Percentiles rank a stretch among this genome's conserved stretches.
Conservation (phyloP, 352 stramenopile species). For the Globisporangium cystogenes region DNA sequence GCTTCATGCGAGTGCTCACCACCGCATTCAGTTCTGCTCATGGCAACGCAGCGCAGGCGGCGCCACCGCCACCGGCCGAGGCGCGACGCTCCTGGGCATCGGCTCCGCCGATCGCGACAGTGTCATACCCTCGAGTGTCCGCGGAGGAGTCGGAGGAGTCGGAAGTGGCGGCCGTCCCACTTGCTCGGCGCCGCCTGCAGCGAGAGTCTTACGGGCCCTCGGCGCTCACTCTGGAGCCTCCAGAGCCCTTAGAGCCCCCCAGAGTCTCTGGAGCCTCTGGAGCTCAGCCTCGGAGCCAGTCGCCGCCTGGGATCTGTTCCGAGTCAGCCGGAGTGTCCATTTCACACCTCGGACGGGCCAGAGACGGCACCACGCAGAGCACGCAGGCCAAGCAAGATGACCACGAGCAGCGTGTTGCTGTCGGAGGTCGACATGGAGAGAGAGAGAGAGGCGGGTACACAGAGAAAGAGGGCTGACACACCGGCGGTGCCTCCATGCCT, state of each 20-base stretch:
- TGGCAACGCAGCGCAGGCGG: no score
- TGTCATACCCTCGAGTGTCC: slow-evolving; percentile 10
- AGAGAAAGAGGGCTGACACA: no score
- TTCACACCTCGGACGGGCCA: no score
- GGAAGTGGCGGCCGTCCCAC: slow-evolving; percentile 1
- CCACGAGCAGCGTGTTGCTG: no score
- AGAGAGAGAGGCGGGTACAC: no score
- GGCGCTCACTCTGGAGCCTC: no score
- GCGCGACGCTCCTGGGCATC: no score
- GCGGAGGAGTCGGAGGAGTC: slow-evolving; percentile 7
- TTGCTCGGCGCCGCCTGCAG: background rate
- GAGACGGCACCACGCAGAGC: no score
- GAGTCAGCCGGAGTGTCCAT: background rate
- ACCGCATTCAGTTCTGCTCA: background rate
- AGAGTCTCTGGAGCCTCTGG: background rate
- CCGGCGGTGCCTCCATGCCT: no score
- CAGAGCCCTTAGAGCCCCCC: background rate
- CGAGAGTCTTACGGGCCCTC: background rate
- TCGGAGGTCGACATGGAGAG: no score
- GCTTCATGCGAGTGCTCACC: slow-evolving; percentile 2
- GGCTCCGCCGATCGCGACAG: background rate
- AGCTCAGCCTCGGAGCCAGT: background rate
- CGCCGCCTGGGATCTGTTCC: background rate
- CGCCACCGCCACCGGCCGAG: no score
- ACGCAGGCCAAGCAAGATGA: no score